phyloP scores from a whole-genome alignment of 345 rosid species.

The Arabidopsis suecica region DNA sequence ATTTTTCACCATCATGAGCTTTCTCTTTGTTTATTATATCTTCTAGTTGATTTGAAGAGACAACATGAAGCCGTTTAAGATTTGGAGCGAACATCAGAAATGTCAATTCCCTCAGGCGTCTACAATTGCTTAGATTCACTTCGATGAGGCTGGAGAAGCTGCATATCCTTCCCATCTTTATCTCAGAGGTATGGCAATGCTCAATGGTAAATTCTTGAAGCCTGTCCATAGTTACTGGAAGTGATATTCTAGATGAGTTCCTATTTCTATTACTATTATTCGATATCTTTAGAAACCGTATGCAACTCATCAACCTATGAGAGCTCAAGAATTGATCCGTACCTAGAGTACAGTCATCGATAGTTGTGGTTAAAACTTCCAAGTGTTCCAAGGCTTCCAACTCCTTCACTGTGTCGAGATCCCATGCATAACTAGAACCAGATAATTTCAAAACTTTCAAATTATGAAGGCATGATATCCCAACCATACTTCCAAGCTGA shows the following conservation, averaged over 20 bases:
- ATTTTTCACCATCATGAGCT: not conserved
- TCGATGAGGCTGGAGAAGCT: not conserved
- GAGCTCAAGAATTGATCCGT: not conserved
- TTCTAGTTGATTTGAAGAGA: not conserved
- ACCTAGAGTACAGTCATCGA: not conserved
- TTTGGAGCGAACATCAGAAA: constrained; percentile 21
- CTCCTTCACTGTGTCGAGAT: constrained; percentile 1
- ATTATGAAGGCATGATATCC: not conserved
- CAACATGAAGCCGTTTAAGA: not conserved
- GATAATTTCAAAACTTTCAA: constrained; percentile 6
- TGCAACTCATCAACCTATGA: not conserved
- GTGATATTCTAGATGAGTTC: not conserved
- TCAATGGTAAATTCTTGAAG: rapidly evolving
- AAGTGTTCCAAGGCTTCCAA: constrained; percentile 5
- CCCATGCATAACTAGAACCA: not conserved
- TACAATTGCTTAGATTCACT: rapidly evolving
- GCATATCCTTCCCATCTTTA: not conserved
- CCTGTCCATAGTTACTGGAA: not conserved
- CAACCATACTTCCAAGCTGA: not conserved
- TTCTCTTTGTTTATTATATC: constrained; percentile 25
- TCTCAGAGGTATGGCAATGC: rapidly evolving
- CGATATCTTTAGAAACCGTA: not conserved
- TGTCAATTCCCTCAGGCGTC: not conserved
- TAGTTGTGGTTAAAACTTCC: not conserved
- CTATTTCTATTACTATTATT: not conserved